Evolutionary conservation across 2,329 filamentous ascomycete genomes (phyloP), one percentile per base, ranked within the genome.

Genomic region (Epichloe gansuensis): DNA sequence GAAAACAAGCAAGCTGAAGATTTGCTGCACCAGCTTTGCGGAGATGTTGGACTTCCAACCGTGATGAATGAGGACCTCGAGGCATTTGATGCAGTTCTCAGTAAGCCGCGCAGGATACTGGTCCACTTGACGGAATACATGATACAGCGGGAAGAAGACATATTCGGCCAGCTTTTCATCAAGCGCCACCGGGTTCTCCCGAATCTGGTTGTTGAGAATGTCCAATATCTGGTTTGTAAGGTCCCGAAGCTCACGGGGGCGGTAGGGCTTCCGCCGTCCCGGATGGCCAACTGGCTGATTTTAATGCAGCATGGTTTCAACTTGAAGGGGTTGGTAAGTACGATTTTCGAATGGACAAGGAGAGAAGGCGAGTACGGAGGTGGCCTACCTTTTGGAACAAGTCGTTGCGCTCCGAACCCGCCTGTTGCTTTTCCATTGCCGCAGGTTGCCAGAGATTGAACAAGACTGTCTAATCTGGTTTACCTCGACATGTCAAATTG

Each of bases 101-200:
- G 93, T 71, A 42, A 88, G 73, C 38, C 78, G 77, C 46, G 86
- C 78, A 1, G 91, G 83, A 51, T 91, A 81, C 47, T 78, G 75
- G 56, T 86, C 80, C 59, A 88, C 85, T 56, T 83, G 78, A 54
- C 88, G 84, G 61, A 98, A 84, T 41, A 97, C 81, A 60, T 93
- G 86, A 0, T 88, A 90, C 0, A 98, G 73, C 0, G 93, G 93
- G 57, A 96, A 95, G 73, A 97, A 97, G 62, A 87, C 79, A 73
- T 97, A 98, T 71, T 96, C 91, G 13, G 91, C 89, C 17, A 97
- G 72, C 65, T 90, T 91, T 50, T 83, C 77, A 65, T 96, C 88
- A 17, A 97, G 67, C 0, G 72, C 70, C 2, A 71, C 64, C 3
- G 72, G 66, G 57, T 80, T 73, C 25, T 61, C 62, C 43, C 65